phyloP scores from a whole-genome alignment of 345 rosid species.

The Eucalyptus marginata region DNA sequence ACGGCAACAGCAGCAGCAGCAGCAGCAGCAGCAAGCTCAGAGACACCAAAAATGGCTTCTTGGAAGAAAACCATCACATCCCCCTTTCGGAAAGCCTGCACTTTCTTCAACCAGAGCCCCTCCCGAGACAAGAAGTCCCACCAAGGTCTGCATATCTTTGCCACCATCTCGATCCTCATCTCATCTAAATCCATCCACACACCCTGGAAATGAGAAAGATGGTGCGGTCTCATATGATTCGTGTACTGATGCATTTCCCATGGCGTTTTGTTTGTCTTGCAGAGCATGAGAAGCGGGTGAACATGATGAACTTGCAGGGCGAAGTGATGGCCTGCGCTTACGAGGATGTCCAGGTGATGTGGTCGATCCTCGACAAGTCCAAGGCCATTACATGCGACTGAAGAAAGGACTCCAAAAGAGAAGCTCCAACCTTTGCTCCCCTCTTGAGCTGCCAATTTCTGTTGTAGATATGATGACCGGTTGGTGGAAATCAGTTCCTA shows the following conservation, averaged over 20 bases:
- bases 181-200: neutral
- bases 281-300: constrained; percentile 36
- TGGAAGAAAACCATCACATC: constrained; percentile 74
- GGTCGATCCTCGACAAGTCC: constrained; percentile 95
- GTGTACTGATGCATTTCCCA: neutral
- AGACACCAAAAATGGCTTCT: constrained; percentile 34
- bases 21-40: neutral
- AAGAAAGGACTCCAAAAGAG: neutral
- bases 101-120: constrained; percentile 63
- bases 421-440: neutral
- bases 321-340: constrained; percentile 93
- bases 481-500: neutral
- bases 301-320: constrained; percentile 65
- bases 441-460: neutral
- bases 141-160: neutral
- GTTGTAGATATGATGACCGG: neutral
- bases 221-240: neutral
- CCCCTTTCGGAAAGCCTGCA: constrained; percentile 74
- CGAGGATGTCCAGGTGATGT: constrained; percentile 91
- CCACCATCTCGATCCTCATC: neutral
- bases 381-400: constrained; percentile 33
- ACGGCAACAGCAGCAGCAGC: neutral
- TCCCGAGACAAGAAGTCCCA: constrained; percentile 25
- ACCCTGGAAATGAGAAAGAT: neutral
- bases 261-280: neutral